Base-by-base conservation (phyloP, 2,329 filamentous ascomycete species). In the Alternaria sp. region DNA sequence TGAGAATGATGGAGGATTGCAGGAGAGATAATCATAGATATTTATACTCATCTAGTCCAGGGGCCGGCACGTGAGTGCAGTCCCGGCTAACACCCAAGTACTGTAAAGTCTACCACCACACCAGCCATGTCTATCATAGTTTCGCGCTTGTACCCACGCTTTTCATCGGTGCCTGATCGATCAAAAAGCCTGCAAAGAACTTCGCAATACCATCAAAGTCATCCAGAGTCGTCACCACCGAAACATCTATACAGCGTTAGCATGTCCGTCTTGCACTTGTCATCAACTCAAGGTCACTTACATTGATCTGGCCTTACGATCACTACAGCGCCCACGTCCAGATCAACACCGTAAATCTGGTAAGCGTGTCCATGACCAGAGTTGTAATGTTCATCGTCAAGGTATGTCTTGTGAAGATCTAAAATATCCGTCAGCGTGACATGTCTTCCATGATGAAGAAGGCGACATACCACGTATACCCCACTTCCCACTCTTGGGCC, bases 391-490 rank as follows among this genome's bases (percentile, higher is more conserved):
- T 87, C 78, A 25, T 85, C 79, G 59, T 90, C 86, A 49, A 93
- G 79, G 68, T 84, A 89, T 1, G 85, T 81, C 62, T 89, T 89
- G 65, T 87, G 84, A 0, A 89, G 71, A 70, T 85, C 87, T 87
- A 45, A 3, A 18, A 16, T 2, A 14, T 3, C 5, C 7, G 43
- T 57, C 11, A 63, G 27, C 27, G 16, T 22, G 41, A 4, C n/a
- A n/a, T 50, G 22, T 20, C 14, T 30, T 28, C 57, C 57, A 30
- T 5, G 27, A 14, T 10, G 2, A 8, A 20, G 41, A 22, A 18
- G 16, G 12, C n/a, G 2, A 14, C 2, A 16, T 72, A 86, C 86
- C 83, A 79, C 82, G 81, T 58, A 88, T 85, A 27, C 79, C 78
- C 81, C 84, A 86, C 66, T 83, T 84, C 0, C 86, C 86, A 1